Evolutionary conservation across 768 basidiomycete genomes (phyloP).

Genomic region (Psilocybe cyanescens): DNA sequence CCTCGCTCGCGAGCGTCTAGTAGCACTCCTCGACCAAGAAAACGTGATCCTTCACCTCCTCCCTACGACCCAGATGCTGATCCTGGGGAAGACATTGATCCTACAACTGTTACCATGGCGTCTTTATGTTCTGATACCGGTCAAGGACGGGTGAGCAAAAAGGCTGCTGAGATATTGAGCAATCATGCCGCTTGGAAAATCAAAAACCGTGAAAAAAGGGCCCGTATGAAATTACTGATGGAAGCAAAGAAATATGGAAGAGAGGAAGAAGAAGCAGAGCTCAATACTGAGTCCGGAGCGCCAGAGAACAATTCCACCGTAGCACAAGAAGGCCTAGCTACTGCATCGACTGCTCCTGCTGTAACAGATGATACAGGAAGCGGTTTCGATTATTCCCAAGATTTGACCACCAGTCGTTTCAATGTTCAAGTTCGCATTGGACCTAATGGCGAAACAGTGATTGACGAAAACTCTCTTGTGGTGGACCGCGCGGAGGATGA

Average conservation of each 20-base stretch:
- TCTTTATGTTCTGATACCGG: constrained; percentile 77
- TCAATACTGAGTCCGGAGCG: constrained; percentile 18
- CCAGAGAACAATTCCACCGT: not conserved
- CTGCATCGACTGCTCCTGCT: constrained; percentile 19
- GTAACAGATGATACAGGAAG: constrained; percentile 51
- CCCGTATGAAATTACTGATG: constrained; percentile 62
- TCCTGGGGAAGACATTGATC: constrained; percentile 80
- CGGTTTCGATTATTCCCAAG: constrained; percentile 73
- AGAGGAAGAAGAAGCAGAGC: constrained; percentile 49
- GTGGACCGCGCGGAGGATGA: constrained; percentile 79
- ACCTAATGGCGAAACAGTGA: constrained; percentile 83
- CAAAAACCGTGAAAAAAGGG: constrained; percentile 67
- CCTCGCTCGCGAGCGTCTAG: constrained; percentile 24
- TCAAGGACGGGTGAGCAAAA: constrained; percentile 78
- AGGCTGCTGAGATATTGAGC: constrained; percentile 69
- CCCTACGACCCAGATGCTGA: constrained; percentile 61
- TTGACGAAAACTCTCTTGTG: constrained; percentile 84
- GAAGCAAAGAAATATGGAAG: constrained; percentile 79
- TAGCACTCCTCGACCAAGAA: constrained; percentile 37
- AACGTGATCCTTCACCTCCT: constrained; percentile 54
- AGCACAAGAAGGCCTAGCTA: constrained; percentile 16
- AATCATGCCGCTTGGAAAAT: constrained; percentile 78
- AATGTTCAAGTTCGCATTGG: constrained; percentile 89
- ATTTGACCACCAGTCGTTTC: constrained; percentile 68
- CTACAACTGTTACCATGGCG: constrained; percentile 86